Evolutionary conservation across 495 filamentous ascomycete genomes (phyloP), one percentile per base, ranked within the genome.

Genomic region (Tetracladium setigerum): DNA sequence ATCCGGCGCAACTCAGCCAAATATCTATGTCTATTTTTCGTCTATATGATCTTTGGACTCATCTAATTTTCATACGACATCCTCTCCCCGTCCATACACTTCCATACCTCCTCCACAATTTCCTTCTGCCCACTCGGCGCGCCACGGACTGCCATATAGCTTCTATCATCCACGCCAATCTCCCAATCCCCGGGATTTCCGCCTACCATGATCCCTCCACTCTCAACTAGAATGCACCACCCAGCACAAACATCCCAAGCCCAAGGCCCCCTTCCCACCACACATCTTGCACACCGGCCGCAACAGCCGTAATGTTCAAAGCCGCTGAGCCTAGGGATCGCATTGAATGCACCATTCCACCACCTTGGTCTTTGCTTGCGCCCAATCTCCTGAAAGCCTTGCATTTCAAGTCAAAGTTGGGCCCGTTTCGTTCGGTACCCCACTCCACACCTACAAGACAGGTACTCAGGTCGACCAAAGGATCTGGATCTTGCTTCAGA

Each of bases 241-340:
- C 81, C 91, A 7, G 91, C 90, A 54, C 83, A 85, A 11, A 95
- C 88, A 68, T 96, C 90, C 90, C 90, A 95, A 22, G 86, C 87
- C 84, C 87, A 95, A 62, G 86, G 91, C 91, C 90, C 12, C 86
- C 88, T 58, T 96, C 90, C 90, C 91, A 96, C 55, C 94, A 95
- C 27, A 81, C 44, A 67, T 96, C 90, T 27, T 92, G 52, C 54
- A 79, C 76, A 1, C 90, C 91, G 1, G 77, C 73, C 13, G 90
- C 90, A 35, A 89, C 82, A n/a, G 71, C 75, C 47, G 86, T 92
- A 13, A 94, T 58, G 57, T 95, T 95, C 57, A 95, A 65, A 24
- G 89, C 90, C 10, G 90, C 90, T 38, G 74, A 82, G 1, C 90
- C 90, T 54, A 90, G 56, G 57, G 72, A 81, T 18, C 90, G 67